Evolutionary conservation across 192 early-diverging fungal species (phyloP), one percentile per base, ranked within the genome.

Genomic region (Backusella australiensis): DNA sequence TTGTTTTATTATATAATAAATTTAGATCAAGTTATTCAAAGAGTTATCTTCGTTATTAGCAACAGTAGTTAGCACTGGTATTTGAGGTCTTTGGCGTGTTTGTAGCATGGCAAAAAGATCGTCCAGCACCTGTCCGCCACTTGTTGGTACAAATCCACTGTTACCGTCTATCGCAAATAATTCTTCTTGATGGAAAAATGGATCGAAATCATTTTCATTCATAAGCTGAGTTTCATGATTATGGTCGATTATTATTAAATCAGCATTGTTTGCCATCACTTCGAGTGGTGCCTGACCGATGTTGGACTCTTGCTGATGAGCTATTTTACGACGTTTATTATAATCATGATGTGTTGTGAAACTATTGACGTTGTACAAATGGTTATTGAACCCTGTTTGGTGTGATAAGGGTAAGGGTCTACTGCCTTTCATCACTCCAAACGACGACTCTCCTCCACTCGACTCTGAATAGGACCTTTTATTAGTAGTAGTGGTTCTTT

Each of bases 21-120:
- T 7, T 49, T 49, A 49, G 19, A 49, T 49, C 46, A 49, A 49
- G 46, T 49, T 49, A 7, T 6, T 49, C n/a, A 23, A 9, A 59
- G 23, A 26, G 53, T 23, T 29, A n/a, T 23, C 11, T 63, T 63
- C 11, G 9, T 29, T 26, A 12, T 11, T 29, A 29, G 8, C 56
- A 26, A 29, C 23, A 29, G 8, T 63, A 1, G 56, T 9, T 26
- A 63, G 9, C 23, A 77, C 6, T 63, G 74, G 79, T 23, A 80
- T 80, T 59, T 80, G 79, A 17, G 79, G 79, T 39, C 79, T 69
- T 53, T 80, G 75, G 12, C 79, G 70, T 23, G 75, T 75, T 68
- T 80, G 79, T n/a, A 80, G 26, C 69, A 80, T 75, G 46, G 79
- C 71, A 65, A 80, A 75, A 23, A 80, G 38, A 36, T 80, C 79